Percentiles rank a stretch among this genome's conserved stretches.
Evolutionary conservation across 352 stramenopile species (phyloP).

Genomic region (Thraustochytrium sp.): DNA sequence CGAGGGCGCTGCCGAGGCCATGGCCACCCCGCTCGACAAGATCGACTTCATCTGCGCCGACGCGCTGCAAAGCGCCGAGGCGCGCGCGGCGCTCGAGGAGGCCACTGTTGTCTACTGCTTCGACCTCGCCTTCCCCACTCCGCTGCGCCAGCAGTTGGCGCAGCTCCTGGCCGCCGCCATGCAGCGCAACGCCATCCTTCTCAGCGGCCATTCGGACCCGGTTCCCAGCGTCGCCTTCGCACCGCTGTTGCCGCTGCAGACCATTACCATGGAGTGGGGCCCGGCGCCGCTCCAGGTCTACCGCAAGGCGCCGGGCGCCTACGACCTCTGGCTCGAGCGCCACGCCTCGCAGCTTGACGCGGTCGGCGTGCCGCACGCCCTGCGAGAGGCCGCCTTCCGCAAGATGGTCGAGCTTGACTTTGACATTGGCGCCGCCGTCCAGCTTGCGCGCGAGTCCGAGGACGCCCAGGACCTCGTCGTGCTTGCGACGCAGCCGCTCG

Average conservation of each 20-base stretch:
- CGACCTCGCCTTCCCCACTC: conserved; percentile 4
- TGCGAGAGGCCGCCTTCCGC: not conserved
- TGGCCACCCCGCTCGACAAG: not conserved
- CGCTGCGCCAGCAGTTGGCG: not conserved
- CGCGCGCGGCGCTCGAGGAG: not conserved
- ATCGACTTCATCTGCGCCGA: conserved; percentile 21
- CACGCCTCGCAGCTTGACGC: not conserved
- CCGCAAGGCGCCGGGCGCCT: conserved; percentile 17
- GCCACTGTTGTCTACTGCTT: conserved; percentile 36
- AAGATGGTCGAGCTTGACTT: conserved; percentile 28
- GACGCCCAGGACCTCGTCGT: not conserved
- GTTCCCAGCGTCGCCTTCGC: not conserved
- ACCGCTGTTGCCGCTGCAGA: not conserved
- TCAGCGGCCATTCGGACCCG: not conserved
- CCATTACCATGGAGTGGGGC: conserved; percentile 36
- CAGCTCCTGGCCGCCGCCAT: not conserved
- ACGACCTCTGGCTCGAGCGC: not conserved
- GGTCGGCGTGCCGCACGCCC: not conserved
- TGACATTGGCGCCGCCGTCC: conserved; percentile 18
- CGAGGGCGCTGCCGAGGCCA: not conserved
- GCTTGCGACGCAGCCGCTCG: not conserved
- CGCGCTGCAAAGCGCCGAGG: not conserved
- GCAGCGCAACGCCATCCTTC: not conserved
- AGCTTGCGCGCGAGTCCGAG: not conserved
- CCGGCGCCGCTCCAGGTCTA: not conserved